phyloP scores from a whole-genome alignment of 257 asterid species.

The Perilla frutescens region DNA sequence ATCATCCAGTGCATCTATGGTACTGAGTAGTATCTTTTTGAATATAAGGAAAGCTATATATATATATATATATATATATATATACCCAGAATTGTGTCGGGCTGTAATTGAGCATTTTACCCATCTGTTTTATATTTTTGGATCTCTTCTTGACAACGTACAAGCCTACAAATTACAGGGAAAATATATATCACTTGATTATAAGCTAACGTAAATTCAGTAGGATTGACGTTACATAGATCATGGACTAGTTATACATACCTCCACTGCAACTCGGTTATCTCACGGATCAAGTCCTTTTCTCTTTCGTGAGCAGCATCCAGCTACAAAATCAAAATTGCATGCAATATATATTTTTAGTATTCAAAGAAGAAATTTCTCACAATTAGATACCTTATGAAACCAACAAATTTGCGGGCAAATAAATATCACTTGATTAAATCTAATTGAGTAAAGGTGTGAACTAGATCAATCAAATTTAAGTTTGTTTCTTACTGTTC shows the following conservation, averaged over 20 bases:
- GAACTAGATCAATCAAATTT: not conserved
- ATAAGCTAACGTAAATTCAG: not conserved
- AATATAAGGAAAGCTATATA: slow-evolving; percentile 27
- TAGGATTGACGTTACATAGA: slow-evolving; percentile 23
- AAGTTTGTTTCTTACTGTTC: not conserved
- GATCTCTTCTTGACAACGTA: slow-evolving; percentile 71
- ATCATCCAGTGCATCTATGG: slow-evolving; percentile 27
- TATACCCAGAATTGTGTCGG: slow-evolving; percentile 23
- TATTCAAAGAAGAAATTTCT: not conserved
- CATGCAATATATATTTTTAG: slow-evolving; percentile 6
- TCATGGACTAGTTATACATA: slow-evolving; percentile 30
- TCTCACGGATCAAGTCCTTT: slow-evolving; percentile 72
- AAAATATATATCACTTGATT: not conserved
- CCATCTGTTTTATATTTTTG: slow-evolving; percentile 65
- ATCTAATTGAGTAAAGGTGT: not conserved
- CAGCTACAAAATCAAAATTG: slow-evolving; percentile 50
- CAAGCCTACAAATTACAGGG: slow-evolving; percentile 45
- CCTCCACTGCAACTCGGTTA: slow-evolving; percentile 81
- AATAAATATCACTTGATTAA: not conserved
- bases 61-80: no score
- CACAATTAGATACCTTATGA: slow-evolving; percentile 12
- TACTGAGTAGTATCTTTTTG: slow-evolving; percentile 9
- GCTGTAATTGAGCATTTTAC: slow-evolving; percentile 32
- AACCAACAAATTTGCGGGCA: slow-evolving; percentile 8
- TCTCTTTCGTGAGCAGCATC: slow-evolving; percentile 86